phyloP scores from a whole-genome alignment of 2,329 filamentous ascomycete genomes.

The Fusarium agapanthi region DNA sequence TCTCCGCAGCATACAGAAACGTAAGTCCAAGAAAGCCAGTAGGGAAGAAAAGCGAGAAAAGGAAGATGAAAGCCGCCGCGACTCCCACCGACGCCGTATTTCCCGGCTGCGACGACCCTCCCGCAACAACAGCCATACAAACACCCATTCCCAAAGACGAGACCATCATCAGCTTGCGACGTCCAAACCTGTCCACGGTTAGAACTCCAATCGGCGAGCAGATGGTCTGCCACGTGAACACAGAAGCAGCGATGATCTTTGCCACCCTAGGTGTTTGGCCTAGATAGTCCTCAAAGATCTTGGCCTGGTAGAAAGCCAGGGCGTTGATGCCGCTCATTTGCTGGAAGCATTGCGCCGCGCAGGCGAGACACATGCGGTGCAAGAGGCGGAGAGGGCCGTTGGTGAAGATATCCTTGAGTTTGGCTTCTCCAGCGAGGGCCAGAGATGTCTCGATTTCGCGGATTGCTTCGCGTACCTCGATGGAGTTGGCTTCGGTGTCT shows the following conservation, averaged over 20 bases:
- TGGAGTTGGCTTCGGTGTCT: background rate
- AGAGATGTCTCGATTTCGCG: background rate
- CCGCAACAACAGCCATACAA: conserved; percentile 4
- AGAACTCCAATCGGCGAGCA: background rate
- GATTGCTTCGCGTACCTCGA: background rate
- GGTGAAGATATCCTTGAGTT: background rate
- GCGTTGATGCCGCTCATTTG: conserved; percentile 6
- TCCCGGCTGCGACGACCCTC: background rate
- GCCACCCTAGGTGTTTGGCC: background rate
- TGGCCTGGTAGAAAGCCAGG: background rate
- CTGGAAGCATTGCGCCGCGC: background rate
- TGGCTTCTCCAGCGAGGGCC: background rate
- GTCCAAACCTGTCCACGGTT: background rate
- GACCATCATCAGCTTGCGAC: conserved; percentile 1
- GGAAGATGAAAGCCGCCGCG: background rate
- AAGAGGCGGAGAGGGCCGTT: background rate
- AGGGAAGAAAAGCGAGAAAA: conserved; percentile 3
- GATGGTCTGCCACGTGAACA: background rate
- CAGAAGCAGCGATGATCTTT: conserved; percentile 3
- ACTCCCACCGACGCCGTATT: background rate
- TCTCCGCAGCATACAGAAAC: conserved; percentile 1
- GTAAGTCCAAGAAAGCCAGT: conserved; percentile 4
- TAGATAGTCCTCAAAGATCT: conserved; percentile 1
- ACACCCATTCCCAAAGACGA: background rate
- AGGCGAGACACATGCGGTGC: background rate